Evolutionary conservation across 306 rosid genomes (phyloP).

Genomic region (Potentilla sterilis): DNA sequence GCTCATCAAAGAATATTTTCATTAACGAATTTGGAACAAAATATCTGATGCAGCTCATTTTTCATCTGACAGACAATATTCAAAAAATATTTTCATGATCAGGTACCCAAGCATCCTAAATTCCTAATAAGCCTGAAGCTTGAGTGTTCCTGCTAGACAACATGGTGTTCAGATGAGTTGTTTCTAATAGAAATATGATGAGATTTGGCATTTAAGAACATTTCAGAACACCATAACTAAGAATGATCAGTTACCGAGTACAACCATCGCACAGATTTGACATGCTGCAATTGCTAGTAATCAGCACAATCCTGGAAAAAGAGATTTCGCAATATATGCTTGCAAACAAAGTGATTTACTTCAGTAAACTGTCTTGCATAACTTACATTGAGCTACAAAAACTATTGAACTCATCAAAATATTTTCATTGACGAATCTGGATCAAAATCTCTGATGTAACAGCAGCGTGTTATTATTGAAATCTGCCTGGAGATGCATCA

Average conservation of each 20-base stretch:
- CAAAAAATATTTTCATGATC: too few relatives aligned
- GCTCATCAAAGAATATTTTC: too few relatives aligned
- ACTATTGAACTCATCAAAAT: background rate
- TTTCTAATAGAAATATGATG: background rate
- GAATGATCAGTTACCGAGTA: background rate
- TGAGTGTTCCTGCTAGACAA: too few relatives aligned
- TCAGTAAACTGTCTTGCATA: background rate
- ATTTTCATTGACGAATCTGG: background rate
- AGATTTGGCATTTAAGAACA: background rate
- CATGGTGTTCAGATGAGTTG: background rate
- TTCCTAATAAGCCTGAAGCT: too few relatives aligned
- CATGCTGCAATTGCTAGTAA: background rate
- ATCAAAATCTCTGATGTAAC: background rate
- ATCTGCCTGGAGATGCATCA: conserved; percentile 12
- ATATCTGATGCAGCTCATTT: too few relatives aligned
- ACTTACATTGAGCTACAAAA: background rate
- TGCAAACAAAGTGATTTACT: background rate
- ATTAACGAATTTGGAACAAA: too few relatives aligned
- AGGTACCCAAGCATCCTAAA: too few relatives aligned
- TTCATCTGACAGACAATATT: too few relatives aligned
- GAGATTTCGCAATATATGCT: background rate
- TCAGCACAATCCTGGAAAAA: background rate
- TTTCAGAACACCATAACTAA: background rate
- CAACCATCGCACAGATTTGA: background rate
- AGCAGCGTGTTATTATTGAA: background rate